Percentiles rank a stretch among this genome's conserved stretches.
Evolutionary conservation across 495 filamentous ascomycete species (phyloP).

Genomic region (Penicillium cataractarum): DNA sequence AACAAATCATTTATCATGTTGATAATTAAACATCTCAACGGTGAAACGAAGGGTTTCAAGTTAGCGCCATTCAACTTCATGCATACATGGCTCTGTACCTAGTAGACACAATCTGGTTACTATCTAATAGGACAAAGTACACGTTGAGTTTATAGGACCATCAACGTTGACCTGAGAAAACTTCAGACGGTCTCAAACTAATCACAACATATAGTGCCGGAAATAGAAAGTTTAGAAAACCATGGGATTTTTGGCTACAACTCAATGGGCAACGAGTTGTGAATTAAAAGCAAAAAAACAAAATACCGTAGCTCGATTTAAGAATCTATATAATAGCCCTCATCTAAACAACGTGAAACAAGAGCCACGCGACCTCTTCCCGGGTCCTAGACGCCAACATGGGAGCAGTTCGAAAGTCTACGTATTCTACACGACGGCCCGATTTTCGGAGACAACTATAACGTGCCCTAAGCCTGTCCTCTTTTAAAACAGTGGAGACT

Average conservation of each 20-base stretch:
- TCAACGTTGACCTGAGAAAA: conserved; percentile 1
- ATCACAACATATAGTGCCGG: neutral
- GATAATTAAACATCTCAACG: conserved; percentile 7
- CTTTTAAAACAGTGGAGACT: conserved; percentile 1
- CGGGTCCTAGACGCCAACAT: conserved; percentile 1
- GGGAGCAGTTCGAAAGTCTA: conserved; percentile 6
- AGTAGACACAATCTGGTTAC: neutral
- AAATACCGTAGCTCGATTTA: conserved; percentile 5
- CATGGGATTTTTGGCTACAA: conserved; percentile 1
- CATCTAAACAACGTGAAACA: neutral
- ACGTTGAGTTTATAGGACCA: conserved; percentile 2
- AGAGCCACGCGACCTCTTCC: conserved; percentile 5
- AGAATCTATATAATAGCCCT: conserved; percentile 3
- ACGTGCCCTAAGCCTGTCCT: conserved; percentile 3
- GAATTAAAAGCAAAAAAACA: conserved; percentile 1
- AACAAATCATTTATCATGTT: conserved; percentile 1
- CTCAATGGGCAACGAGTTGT: conserved; percentile 1
- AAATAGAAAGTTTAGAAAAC: conserved; percentile 4
- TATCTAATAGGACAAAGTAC: conserved; percentile 2
- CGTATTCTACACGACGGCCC: neutral
- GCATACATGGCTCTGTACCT: conserved; percentile 4
- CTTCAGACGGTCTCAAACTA: conserved; percentile 4
- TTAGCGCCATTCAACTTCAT: conserved; percentile 2
- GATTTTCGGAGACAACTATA: conserved; percentile 3
- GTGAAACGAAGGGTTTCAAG: conserved; percentile 4